Base-by-base conservation (phyloP, 805 yeast species). In the Lipomyces chichibuensis region DNA sequence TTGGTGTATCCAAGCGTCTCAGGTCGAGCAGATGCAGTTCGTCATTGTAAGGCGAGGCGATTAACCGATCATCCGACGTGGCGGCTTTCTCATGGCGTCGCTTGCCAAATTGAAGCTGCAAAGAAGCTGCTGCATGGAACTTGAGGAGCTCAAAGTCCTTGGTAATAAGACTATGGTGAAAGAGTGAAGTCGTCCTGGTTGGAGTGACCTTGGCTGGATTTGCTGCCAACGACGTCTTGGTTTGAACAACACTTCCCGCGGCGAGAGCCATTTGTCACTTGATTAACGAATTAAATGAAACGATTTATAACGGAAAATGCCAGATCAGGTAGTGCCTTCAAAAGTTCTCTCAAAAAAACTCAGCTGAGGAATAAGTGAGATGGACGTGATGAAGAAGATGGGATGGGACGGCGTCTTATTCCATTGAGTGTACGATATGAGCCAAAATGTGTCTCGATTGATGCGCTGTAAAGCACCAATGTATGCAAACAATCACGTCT, bases 21-120 rank as follows among this genome's bases (percentile, higher is more conserved):
- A 43, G 49, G 49, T 43, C 49, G 49, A 43, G 49, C 49, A 43
- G 49, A 43, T 43, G 49, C 49, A 43, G 6, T 43, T 43, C 49
- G 23, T 43, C 49, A 23, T 43, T 43, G 49, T 43, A 43, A 43
- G 49, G 49, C 23, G 49, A 43, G 49, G 49, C 49, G 49, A 43
- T 43, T 23, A 43, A 43, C n/a, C 49, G 49, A 43, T n/a, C 6
- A 43, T 43, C 49, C 49, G 49, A n/a, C 23, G 23, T 43, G 49
- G 23, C 49, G 23, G 20, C 49, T 17, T 43, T 17, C 49, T 43
- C 49, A 43, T 43, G 49, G 11, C 49, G 49, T n/a, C n/a, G 49
- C n/a, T 43, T 23, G 49, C 49, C 23, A 9, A 43, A 43, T 43
- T 43, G 49, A 43, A 43, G 49, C 6, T 43, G 49, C 49, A 17